A percentile compares a stretch with the other conserved stretches of the same genome.
Conservation (phyloP, 208 protist species). For the Herpetomonas samuelpessoai region DNA sequence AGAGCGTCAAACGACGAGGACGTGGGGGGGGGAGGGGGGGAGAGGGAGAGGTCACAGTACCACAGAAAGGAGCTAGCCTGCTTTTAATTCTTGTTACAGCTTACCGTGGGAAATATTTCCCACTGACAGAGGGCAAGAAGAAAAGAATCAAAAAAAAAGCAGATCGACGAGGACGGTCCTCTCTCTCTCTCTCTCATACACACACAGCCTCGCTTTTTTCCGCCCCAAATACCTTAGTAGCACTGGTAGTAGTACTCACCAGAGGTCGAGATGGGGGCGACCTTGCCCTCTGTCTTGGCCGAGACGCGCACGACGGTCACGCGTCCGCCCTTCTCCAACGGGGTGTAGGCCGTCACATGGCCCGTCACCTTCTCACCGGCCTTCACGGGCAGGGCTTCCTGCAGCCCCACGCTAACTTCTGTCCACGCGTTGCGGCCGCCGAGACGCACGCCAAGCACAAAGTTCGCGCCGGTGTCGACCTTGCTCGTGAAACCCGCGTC, state of each 20-base stretch:
- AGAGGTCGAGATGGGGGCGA: conserved; percentile 45
- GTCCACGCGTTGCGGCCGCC: conserved; percentile 80
- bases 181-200: too few species aligned
- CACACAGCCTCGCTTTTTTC: too few species aligned
- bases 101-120: too few species aligned
- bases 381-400: conserved; percentile 61
- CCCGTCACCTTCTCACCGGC: conserved; percentile 64
- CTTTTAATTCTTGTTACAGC: too few species aligned
- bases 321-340: conserved; percentile 46
- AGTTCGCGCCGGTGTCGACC: conserved; percentile 77
- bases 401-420: conserved; percentile 75
- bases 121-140: too few species aligned
- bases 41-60: too few species aligned
- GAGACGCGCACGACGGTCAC: conserved; percentile 60
- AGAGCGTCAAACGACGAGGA: too few species aligned
- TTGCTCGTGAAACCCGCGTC: conserved; percentile 75
- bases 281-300: conserved; percentile 59
- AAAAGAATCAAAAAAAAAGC: too few species aligned
- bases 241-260: conserved; percentile 78
- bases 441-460: conserved; percentile 76
- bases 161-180: too few species aligned
- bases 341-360: conserved; percentile 41
- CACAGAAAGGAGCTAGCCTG: too few species aligned
- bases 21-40: too few species aligned
- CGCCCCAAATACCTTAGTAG: too few species aligned